Base-by-base conservation (phyloP, 1,284 basidiomycete species). In the Pterulicium gracile region DNA sequence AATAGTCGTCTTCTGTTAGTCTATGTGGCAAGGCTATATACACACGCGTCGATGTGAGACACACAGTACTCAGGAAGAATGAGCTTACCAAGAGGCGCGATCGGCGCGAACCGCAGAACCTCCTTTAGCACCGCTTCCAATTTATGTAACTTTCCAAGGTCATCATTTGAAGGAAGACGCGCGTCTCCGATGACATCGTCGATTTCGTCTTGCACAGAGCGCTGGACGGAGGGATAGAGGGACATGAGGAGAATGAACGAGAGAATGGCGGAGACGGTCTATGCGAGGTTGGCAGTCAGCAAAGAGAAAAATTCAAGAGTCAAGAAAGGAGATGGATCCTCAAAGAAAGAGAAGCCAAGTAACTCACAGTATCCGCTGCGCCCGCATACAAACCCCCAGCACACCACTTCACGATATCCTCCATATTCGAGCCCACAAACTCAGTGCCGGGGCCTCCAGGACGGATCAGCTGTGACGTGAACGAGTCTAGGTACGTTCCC, bases 191-290 rank as follows among this genome's bases (percentile, higher is more conserved):
- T 56, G 20, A 70, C 57, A 20, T 52, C 50, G 47, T 71, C 65
- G 42, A 78, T 60, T 53, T 78, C 75, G 21, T 50, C 51, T 49
- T 70, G 73, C 3, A 68, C 70, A 23, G 57, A 61, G 13, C 41
- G 48, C 50, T 74, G 73, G 1, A 65, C 59, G 3, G 63, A 60
- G 0, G 72, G 75, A 49, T 73, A 55, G n/a, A 73, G 53, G 3
- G 73, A 65, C 70, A 77, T 74, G 4, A 72, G 63, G 24, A 74
- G 62, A 17, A 77, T 50, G 51, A 77, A 75, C 0, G 71, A 66
- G 0, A 64, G 58, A 15, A 72, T 53, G 2, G 64, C 64, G 3
- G 66, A 66, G 1, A 69, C 61, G 3, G 70, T 74, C 73, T 75
- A 42, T n/a, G 45, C n/a, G 24, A 39, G 24, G 5, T 43, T 24